Evolutionary conservation across 1,284 basidiomycete genomes (phyloP).

Genomic region (Ceratobasidium sp.): DNA sequence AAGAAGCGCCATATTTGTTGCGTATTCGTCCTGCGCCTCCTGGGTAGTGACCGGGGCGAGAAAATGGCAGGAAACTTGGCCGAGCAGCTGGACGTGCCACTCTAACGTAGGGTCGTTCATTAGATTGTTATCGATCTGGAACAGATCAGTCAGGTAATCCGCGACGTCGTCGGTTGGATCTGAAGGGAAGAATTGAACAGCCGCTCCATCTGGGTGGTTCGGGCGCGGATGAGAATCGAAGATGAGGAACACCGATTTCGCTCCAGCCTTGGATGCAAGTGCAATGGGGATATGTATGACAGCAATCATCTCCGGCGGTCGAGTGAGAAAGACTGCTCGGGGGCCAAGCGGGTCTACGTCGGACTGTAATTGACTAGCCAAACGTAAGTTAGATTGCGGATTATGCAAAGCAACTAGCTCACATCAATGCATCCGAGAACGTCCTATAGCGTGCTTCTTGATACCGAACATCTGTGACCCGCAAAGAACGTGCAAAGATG

Average conservation of each 20-base stretch:
- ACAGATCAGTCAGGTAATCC: slow-evolving; percentile 63
- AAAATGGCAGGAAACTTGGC: slow-evolving; percentile 70
- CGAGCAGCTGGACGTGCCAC: slow-evolving; percentile 74
- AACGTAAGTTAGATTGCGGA: neutral
- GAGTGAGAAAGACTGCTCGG: slow-evolving; percentile 68
- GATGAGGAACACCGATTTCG: slow-evolving; percentile 62
- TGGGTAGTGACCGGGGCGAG: slow-evolving; percentile 55
- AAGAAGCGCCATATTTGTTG: slow-evolving; percentile 26
- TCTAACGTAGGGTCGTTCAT: slow-evolving; percentile 62
- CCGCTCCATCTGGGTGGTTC: slow-evolving; percentile 69
- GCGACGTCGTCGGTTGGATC: slow-evolving; percentile 60
- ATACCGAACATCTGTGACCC: slow-evolving; percentile 58
- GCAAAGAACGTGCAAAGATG: slow-evolving; percentile 60
- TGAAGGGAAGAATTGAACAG: slow-evolving; percentile 66
- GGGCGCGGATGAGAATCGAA: slow-evolving; percentile 77
- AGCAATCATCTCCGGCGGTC: slow-evolving; percentile 75
- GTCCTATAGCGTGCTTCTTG: slow-evolving; percentile 60
- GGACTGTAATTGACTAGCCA: neutral
- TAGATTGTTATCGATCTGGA: slow-evolving; percentile 62
- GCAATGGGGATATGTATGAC: slow-evolving; percentile 65
- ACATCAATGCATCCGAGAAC: slow-evolving; percentile 66
- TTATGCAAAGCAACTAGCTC: slow-evolving; percentile 47
- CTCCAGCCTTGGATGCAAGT: neutral
- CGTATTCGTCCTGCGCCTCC: slow-evolving; percentile 25
- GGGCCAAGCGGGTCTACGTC: slow-evolving; percentile 44